Evolutionary conservation across 768 basidiomycete genomes (phyloP).

Genomic region (Postia placenta): DNA sequence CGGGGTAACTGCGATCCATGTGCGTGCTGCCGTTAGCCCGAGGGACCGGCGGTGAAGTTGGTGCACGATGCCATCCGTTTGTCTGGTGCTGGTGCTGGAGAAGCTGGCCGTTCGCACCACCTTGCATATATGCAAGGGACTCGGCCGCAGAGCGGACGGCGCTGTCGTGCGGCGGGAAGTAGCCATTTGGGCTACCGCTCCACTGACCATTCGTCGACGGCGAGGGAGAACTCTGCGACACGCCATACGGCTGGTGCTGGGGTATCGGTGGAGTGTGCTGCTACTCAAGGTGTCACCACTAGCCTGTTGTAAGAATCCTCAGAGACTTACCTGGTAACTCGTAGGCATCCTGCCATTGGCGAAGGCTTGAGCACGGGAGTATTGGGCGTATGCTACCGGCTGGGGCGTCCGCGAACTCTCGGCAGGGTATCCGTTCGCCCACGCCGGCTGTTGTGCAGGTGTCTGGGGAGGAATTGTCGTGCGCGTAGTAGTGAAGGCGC

Average conservation of each 20-base stretch:
- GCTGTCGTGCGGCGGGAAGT: conserved; percentile 5
- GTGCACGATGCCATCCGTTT: conserved; percentile 4
- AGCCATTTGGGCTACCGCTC: conserved; percentile 3
- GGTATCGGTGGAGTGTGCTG: neutral
- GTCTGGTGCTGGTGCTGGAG: neutral
- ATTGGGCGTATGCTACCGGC: conserved; percentile 10
- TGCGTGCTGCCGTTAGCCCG: conserved; percentile 1
- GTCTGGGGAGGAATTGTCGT: neutral
- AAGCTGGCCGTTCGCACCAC: neutral
- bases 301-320: too few relatives aligned
- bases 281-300: neutral
- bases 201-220: neutral
- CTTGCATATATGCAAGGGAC: conserved; percentile 14
- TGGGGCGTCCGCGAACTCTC: conserved; percentile 9
- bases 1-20: neutral
- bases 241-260: conserved; percentile 1
- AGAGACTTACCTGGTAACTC: conserved; percentile 12
- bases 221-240: neutral
- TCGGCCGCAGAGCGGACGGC: conserved; percentile 11
- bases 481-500: conserved; percentile 14
- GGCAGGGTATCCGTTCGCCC: conserved; percentile 11
- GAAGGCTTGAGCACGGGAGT: conserved; percentile 5
- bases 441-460: conserved; percentile 2
- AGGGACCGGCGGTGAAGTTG: neutral
- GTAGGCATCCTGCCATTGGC: conserved; percentile 5